Evolutionary conservation across 768 basidiomycete genomes (phyloP).

Genomic region (Lyophyllum semitale): DNA sequence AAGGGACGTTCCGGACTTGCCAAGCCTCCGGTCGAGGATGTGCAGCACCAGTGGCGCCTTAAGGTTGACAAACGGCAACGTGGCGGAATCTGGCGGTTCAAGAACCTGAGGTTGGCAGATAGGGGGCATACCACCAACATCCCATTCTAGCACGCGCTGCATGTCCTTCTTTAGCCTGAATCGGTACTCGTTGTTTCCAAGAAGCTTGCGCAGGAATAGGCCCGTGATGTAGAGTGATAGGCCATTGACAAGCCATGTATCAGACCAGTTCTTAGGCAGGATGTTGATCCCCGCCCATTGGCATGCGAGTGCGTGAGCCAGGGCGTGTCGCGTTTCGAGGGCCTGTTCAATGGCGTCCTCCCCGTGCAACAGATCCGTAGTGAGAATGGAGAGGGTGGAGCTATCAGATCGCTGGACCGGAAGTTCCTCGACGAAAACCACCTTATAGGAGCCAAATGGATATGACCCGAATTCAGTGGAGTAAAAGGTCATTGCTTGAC

Average conservation of each 20-base stretch:
- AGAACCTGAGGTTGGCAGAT: conserved; percentile 87
- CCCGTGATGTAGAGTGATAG: conserved; percentile 89
- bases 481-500: conserved; percentile 91
- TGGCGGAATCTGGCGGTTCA: conserved; percentile 81
- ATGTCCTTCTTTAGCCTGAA: conserved; percentile 96
- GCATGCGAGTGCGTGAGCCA: conserved; percentile 87
- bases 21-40: conserved; percentile 90
- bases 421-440: conserved; percentile 92
- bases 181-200: conserved; percentile 97
- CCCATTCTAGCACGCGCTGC: conserved; percentile 85
- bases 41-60: conserved; percentile 96
- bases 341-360: conserved; percentile 93
- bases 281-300: conserved; percentile 99
- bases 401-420: conserved; percentile 81
- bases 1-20: conserved; percentile 93
- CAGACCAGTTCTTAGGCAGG: conserved; percentile 89
- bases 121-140: conserved; percentile 87
- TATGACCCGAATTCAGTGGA: conserved; percentile 92
- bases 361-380: conserved; percentile 81
- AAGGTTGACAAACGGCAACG: conserved; percentile 87
- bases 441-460: conserved; percentile 92
- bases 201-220: conserved; percentile 79
- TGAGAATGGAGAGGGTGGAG: conserved; percentile 79
- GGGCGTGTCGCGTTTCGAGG: conserved; percentile 82
- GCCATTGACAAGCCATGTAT: conserved; percentile 97